These are phyloP conservation scores for Tagetes erecta DNA, from an alignment of 129 eudicot genomes.

Conservation along the genomic window DNA sequence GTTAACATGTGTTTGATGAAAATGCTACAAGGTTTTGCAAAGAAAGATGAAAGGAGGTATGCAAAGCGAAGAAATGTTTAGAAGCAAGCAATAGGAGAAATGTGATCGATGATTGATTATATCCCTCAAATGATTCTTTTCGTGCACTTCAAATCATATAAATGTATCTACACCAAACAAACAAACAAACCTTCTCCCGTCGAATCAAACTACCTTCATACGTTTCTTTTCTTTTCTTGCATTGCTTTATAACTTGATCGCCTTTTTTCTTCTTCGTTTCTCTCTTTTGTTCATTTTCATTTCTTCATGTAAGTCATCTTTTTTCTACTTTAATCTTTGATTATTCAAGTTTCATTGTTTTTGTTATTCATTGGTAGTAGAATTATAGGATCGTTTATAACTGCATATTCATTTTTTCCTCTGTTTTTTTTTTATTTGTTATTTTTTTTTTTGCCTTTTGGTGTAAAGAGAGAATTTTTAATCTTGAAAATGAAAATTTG, in stretches of 20 bases:
- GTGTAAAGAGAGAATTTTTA: no score
- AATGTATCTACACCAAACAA: not conserved
- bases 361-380: no score
- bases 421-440: not conserved
- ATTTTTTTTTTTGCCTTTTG: not conserved
- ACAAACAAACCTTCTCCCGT: slow-evolving; percentile 13
- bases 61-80: no score
- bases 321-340: slow-evolving; percentile 6
- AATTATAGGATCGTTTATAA: no score
- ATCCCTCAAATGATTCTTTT: slow-evolving; percentile 43
- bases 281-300: slow-evolving; percentile 8
- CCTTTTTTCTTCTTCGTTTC: slow-evolving; percentile 20
- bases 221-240: slow-evolving; percentile 17
- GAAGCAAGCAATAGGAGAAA: slow-evolving; percentile 14
- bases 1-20: no score
- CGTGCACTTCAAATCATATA: slow-evolving; percentile 46
- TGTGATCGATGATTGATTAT: not conserved
- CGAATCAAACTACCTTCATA: slow-evolving; percentile 39
- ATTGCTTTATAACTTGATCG: slow-evolving; percentile 7
- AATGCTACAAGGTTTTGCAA: no score
- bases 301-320: slow-evolving; percentile 27
- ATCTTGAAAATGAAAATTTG: not conserved
- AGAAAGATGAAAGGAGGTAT: no score
- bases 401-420: no score
- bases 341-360: slow-evolving; percentile 22